Percentiles rank a stretch among this genome's conserved stretches.
Conservation (phyloP, 2,329 filamentous ascomycete species). For the Cordyceps cicadae region DNA sequence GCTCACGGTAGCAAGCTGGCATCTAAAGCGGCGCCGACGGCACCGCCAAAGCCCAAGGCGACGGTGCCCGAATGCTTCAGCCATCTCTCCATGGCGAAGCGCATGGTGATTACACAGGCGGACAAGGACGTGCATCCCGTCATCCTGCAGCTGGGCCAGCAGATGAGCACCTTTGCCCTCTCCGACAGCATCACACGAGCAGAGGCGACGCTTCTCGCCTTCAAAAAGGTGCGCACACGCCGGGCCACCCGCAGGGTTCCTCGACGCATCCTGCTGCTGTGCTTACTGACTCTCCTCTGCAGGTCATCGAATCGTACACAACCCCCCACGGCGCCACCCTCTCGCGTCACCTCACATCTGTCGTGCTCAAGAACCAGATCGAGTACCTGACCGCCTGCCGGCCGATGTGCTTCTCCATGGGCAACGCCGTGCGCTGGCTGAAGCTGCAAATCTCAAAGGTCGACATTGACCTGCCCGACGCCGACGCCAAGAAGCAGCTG, state of each 20-base stretch:
- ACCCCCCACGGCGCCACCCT: constrained; percentile 80
- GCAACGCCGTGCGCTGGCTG: constrained; percentile 89
- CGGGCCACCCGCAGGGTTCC: background rate
- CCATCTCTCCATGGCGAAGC: constrained; percentile 64
- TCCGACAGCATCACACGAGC: constrained; percentile 84
- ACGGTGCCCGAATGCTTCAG: constrained; percentile 67
- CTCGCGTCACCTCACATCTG: constrained; percentile 81
- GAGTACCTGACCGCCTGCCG: constrained; percentile 88
- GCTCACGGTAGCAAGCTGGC: constrained; percentile 19
- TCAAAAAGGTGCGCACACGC: constrained; percentile 59
- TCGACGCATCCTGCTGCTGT: background rate
- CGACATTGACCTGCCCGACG: constrained; percentile 75
- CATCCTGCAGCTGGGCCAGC: constrained; percentile 75
- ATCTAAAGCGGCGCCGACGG: constrained; percentile 30
- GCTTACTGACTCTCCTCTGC: background rate
- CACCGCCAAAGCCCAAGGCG: constrained; percentile 43
- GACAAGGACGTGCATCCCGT: constrained; percentile 78
- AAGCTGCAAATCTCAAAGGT: constrained; percentile 89
- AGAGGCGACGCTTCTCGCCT: constrained; percentile 78
- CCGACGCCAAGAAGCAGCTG: constrained; percentile 70
- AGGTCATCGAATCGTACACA: constrained; percentile 89
- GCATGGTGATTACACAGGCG: constrained; percentile 47
- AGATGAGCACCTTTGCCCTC: constrained; percentile 82
- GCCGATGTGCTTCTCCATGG: constrained; percentile 95
- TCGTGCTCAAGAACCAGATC: constrained; percentile 89